Conservation (phyloP, 306 rosid genomes). For the Acacia crassicarpa region DNA sequence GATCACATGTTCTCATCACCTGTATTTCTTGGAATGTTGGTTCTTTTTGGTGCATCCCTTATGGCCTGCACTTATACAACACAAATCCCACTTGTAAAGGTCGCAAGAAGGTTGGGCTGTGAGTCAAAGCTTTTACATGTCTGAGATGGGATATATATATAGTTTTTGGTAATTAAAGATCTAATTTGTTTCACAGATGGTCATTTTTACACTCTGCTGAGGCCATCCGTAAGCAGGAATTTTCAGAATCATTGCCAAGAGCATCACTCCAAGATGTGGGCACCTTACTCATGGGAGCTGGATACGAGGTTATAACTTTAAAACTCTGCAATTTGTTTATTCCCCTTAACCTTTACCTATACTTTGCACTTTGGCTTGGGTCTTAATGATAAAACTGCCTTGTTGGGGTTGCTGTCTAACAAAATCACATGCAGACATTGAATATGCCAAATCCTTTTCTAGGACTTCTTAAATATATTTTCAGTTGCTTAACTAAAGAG, state of each 20-base stretch:
- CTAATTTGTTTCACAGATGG: slow-evolving; percentile 63
- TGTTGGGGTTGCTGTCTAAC: background rate
- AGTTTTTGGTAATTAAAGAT: background rate
- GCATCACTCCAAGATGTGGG: slow-evolving; percentile 87
- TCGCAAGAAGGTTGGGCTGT: slow-evolving; percentile 73
- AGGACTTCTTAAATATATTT: background rate
- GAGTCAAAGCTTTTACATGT: slow-evolving; percentile 8
- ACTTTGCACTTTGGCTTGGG: background rate
- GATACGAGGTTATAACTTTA: slow-evolving; percentile 74
- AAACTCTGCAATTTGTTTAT: slow-evolving; percentile 17
- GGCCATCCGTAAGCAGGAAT: slow-evolving; percentile 77
- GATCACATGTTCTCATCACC: slow-evolving; percentile 93
- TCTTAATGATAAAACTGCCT: background rate
- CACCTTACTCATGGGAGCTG: slow-evolving; percentile 85
- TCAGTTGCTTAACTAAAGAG: background rate
- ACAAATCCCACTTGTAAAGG: slow-evolving; percentile 88
- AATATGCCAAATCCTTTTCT: background rate
- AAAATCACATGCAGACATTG: background rate
- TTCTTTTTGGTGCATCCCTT: slow-evolving; percentile 80
- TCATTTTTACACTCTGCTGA: slow-evolving; percentile 73
- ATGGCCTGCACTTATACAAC: slow-evolving; percentile 98
- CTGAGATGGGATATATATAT: slow-evolving; percentile 12
- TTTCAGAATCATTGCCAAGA: slow-evolving; percentile 79
- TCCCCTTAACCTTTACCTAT: background rate
- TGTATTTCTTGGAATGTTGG: slow-evolving; percentile 66